Percentiles rank a stretch among this genome's conserved stretches.
Evolutionary conservation across 2,329 filamentous ascomycete genomes (phyloP).

Genomic region (Verticillium nonalfalfae): DNA sequence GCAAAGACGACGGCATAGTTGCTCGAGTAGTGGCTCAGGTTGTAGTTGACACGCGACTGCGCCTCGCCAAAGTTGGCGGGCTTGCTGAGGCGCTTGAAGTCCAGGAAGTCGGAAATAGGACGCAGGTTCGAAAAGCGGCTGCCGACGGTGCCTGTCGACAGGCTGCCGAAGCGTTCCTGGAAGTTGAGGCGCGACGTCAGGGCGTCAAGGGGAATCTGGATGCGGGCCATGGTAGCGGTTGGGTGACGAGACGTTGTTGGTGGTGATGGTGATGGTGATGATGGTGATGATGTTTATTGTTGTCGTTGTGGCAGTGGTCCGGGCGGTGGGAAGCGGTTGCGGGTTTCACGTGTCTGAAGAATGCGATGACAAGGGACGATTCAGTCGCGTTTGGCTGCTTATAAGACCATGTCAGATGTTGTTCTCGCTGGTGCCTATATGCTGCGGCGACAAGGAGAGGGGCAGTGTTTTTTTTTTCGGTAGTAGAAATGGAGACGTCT

Average conservation of each 20-base stretch:
- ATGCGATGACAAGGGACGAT: background rate
- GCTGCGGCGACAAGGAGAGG: background rate
- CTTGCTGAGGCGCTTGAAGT: constrained; percentile 93
- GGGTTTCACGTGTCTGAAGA: background rate
- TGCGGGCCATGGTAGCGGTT: constrained; percentile 63
- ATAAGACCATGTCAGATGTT: background rate
- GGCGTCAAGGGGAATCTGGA: constrained; percentile 88
- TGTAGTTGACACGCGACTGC: constrained; percentile 94
- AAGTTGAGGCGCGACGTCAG: constrained; percentile 88
- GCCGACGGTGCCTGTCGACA: constrained; percentile 72
- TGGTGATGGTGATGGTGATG: background rate
- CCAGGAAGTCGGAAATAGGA: constrained; percentile 87
- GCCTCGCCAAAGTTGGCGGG: constrained; percentile 85
- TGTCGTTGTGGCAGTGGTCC: background rate
- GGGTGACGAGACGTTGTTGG: background rate
- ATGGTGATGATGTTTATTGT: too few species aligned
- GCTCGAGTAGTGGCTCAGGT: constrained; percentile 93
- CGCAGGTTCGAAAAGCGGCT: constrained; percentile 88
- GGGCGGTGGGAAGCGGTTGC: background rate
- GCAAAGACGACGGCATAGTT: constrained; percentile 93
- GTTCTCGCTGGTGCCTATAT: background rate
- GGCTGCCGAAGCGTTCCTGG: constrained; percentile 73
- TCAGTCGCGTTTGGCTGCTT: background rate
- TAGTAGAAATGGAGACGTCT: background rate
- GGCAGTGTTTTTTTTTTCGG: background rate